A percentile compares a stretch with the other conserved stretches of the same genome.
Conservation (phyloP, 2,329 filamentous ascomycete genomes). For the Drechslerella dactyloides region DNA sequence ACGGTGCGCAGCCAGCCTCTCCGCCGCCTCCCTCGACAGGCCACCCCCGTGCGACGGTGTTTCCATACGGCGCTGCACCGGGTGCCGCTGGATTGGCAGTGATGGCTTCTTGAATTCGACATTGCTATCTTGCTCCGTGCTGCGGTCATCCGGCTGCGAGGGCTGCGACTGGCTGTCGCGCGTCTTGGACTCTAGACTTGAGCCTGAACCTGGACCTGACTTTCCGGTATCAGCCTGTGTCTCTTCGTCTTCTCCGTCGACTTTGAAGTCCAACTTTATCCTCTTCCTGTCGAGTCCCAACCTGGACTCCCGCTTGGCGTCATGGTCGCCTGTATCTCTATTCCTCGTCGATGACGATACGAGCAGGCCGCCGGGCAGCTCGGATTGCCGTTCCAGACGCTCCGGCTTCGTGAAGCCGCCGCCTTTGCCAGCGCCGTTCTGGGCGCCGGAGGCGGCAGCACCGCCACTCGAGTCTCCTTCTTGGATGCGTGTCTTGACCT, state of each 20-base stretch:
- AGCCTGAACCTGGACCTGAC: constrained; percentile 46
- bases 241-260: constrained; percentile 51
- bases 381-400: constrained; percentile 34
- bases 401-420: constrained; percentile 33
- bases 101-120: constrained; percentile 56
- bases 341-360: constrained; percentile 49
- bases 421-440: constrained; percentile 18
- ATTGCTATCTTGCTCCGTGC: constrained; percentile 44
- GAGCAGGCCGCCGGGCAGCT: constrained; percentile 54
- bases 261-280: constrained; percentile 55
- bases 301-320: constrained; percentile 53
- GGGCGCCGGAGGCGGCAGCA: background rate
- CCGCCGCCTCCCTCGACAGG: constrained; percentile 53
- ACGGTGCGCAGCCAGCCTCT: constrained; percentile 53
- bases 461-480: constrained; percentile 39
- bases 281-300: constrained; percentile 55
- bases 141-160: constrained; percentile 27
- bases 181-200: constrained; percentile 48
- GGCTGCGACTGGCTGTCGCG: constrained; percentile 17
- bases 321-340: constrained; percentile 41
- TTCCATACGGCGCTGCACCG: constrained; percentile 54
- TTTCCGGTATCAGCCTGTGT: constrained; percentile 42
- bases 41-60: constrained; percentile 55
- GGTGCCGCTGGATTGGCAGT: constrained; percentile 53
- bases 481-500: constrained; percentile 53